Base-by-base conservation (phyloP, 495 filamentous ascomycete species). In the Aspergillus bridgeri region DNA sequence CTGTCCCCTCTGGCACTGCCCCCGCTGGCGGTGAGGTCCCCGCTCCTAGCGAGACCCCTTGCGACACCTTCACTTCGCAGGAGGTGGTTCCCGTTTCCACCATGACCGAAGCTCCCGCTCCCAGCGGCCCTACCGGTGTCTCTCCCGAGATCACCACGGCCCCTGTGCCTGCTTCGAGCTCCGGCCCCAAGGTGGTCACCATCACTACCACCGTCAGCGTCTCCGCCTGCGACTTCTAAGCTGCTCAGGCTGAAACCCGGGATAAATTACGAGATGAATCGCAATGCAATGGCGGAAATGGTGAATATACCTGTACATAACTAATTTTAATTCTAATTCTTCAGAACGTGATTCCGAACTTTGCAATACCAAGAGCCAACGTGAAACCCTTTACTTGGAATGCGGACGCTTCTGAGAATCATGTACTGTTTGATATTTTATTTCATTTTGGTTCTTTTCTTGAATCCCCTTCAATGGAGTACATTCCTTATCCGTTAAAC, bases 281-380 rank as follows among this genome's bases (percentile, higher is more conserved):
- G 13, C 33, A 38, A 38, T 54, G 56, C 61, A 58, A 64, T 61
- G 61, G 65, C 50, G 64, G 53, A 46, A 54, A 58, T 44, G 57
- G 47, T 58, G 57, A 60, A 57, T 38, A 59, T 43, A 25, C 54
- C 42, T 73, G 73, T 76, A 75, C 66, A 72, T 69, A 73, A 56
- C 46, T 72, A 73, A 73, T 74, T 69, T 42, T 74, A 74, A 73
- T 75, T 69, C 64, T 71, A 72, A 63, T 68, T 64, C 60, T 62
- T 48, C 57, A 20, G 25, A 44, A 29, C 44, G 49, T 42, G 56
- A 20, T 22, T 53, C 48, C 21, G 38, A 43, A 43, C 42, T 48
- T 29, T 56, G 27, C 21, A 38, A 38, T 38, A 38, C 17, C 33
- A 38, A 38, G 33, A 38, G 33, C 33, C 33, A 15, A 38, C 17